phyloP scores from a whole-genome alignment of 805 yeast species.

The Pichia sporocuriosa region DNA sequence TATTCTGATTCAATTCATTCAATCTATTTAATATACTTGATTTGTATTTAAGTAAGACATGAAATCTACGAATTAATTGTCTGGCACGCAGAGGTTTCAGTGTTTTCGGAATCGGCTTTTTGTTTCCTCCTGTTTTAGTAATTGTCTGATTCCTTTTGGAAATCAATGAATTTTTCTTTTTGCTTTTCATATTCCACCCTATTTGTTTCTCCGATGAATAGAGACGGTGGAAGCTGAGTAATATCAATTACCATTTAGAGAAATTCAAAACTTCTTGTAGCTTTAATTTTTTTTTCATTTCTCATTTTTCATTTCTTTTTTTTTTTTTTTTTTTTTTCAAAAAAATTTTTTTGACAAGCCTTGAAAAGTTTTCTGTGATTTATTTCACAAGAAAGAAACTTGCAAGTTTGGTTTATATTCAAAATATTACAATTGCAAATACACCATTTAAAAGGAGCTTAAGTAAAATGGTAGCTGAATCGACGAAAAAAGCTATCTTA shows the following conservation, averaged over 20 bases:
- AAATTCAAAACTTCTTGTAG: background rate
- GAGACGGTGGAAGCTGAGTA: too few species aligned
- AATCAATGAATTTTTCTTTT: constrained; percentile 22
- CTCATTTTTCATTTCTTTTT: background rate
- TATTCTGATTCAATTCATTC: background rate
- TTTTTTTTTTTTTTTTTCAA: background rate
- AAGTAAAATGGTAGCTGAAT: background rate
- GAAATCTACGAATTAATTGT: constrained; percentile 70
- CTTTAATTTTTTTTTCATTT: too few species aligned
- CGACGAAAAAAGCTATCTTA: constrained; percentile 14
- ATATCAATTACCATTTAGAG: too few species aligned
- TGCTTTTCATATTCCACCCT: constrained; percentile 4
- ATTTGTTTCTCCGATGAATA: background rate
- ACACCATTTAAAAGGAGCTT: background rate
- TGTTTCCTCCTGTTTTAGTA: background rate
- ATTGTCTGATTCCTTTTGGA: constrained; percentile 4
- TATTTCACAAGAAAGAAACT: too few species aligned
- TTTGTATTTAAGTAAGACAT: constrained; percentile 56
- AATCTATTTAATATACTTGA: constrained; percentile 30
- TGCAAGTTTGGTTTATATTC: too few species aligned
- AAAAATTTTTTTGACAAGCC: constrained; percentile 1
- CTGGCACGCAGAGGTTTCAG: constrained; percentile 69
- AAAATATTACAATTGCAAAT: too few species aligned
- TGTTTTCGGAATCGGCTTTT: constrained; percentile 31
- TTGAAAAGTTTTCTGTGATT: constrained; percentile 4